Percentiles rank a stretch among this genome's conserved stretches.
Evolutionary conservation across 2,329 filamentous ascomycete genomes (phyloP).

Genomic region (Aaosphaeria arxii): DNA sequence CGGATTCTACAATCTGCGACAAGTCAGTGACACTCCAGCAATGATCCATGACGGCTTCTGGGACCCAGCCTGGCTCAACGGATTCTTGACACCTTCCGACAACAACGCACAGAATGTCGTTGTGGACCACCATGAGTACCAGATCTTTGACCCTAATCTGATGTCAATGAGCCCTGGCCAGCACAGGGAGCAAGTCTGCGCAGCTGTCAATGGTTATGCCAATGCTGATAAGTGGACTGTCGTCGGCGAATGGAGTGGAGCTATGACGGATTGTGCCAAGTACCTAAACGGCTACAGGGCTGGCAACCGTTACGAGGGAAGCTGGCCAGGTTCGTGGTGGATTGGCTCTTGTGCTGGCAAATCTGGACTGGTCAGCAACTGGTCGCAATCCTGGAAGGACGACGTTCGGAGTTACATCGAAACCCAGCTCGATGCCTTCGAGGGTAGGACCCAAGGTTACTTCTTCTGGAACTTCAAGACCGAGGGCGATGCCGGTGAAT

Average conservation of each 20-base stretch:
- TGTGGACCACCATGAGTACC: constrained; percentile 68
- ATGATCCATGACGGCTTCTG: constrained; percentile 59
- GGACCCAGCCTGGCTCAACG: constrained; percentile 56
- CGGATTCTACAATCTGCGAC: constrained; percentile 49
- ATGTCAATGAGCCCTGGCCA: constrained; percentile 49
- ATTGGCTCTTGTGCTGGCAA: constrained; percentile 54
- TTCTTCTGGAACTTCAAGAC: constrained; percentile 61
- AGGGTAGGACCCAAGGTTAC: constrained; percentile 51
- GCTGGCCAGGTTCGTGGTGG: constrained; percentile 45
- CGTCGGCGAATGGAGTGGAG: constrained; percentile 66
- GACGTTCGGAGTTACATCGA: constrained; percentile 52
- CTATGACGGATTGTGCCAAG: constrained; percentile 59
- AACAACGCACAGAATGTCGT: constrained; percentile 52
- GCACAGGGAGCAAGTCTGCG: constrained; percentile 58
- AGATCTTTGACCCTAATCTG: constrained; percentile 56
- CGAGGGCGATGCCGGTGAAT: constrained; percentile 48
- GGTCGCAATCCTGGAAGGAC: constrained; percentile 44
- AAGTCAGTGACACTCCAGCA: constrained; percentile 47
- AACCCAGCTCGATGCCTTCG: constrained; percentile 54
- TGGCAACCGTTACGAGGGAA: constrained; percentile 60
- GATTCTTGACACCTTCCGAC: constrained; percentile 52
- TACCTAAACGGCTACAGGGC: constrained; percentile 44
- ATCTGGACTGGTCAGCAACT: constrained; percentile 49
- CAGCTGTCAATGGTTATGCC: constrained; percentile 47
- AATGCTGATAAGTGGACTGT: constrained; percentile 62